Percentiles rank a stretch among this genome's conserved stretches.
phyloP scores from a whole-genome alignment of 768 basidiomycete genomes.

The Lepiota brunneoincarnata region DNA sequence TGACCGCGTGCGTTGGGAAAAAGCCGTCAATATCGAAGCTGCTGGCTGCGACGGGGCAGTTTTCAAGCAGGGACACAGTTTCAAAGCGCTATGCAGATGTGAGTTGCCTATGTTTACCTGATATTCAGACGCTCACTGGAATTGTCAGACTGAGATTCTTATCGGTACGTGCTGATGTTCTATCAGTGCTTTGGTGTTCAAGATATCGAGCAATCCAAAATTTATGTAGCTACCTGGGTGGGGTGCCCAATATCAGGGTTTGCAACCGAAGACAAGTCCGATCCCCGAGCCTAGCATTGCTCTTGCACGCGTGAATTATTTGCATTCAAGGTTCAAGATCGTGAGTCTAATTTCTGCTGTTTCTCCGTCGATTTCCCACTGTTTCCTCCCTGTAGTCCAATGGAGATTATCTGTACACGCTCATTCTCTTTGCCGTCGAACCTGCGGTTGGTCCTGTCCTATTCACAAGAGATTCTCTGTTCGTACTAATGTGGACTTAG shows the following conservation, averaged over 20 bases:
- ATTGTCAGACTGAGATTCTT: constrained; percentile 39
- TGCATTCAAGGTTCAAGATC: constrained; percentile 37
- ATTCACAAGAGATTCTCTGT: not conserved
- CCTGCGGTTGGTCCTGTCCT: constrained; percentile 15
- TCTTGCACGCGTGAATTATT: constrained; percentile 35
- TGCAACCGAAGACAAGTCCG: constrained; percentile 13
- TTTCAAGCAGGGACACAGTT: constrained; percentile 31
- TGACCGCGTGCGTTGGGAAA: not conserved
- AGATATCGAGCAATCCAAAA: not conserved
- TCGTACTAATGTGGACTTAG: not conserved
- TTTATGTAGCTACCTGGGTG: constrained; percentile 27
- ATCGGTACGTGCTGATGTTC: constrained; percentile 37
- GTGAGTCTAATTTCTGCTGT: constrained; percentile 20
- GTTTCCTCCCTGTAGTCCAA: constrained; percentile 21
- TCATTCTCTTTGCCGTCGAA: constrained; percentile 29
- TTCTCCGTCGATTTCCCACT: not conserved
- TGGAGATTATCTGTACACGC: constrained; percentile 30
- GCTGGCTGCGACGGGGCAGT: constrained; percentile 37
- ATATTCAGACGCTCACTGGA: not conserved
- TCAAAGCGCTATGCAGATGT: constrained; percentile 49
- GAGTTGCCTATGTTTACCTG: constrained; percentile 16
- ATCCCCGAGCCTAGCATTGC: constrained; percentile 36
- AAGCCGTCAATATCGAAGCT: constrained; percentile 48
- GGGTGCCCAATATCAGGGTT: constrained; percentile 24
- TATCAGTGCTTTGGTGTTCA: not conserved